Evolutionary conservation across 257 asterid species (phyloP).

Genomic region (Orobanche coerulescens): DNA sequence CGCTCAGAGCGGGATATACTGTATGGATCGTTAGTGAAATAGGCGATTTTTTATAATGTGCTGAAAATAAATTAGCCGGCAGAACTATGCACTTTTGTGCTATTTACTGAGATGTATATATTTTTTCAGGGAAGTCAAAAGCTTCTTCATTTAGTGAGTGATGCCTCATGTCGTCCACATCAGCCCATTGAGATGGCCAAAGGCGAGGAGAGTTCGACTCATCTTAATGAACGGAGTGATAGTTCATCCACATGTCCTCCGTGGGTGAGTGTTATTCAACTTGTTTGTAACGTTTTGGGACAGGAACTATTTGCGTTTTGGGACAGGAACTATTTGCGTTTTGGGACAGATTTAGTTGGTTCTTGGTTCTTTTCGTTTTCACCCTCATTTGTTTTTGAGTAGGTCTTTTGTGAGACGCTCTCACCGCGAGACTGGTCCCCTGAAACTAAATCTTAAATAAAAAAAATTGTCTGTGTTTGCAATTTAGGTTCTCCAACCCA

Average conservation of each 20-base stretch:
- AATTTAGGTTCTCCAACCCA: constrained; percentile 56
- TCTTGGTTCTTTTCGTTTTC: too few species aligned
- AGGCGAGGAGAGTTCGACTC: constrained; percentile 18
- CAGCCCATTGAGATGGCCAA: constrained; percentile 28
- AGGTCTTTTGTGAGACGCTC: too few species aligned
- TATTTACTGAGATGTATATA: neutral
- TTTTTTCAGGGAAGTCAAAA: constrained; percentile 80
- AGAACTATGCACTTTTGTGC: neutral
- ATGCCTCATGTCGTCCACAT: constrained; percentile 33
- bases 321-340: too few species aligned
- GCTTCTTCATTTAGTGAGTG: constrained; percentile 69
- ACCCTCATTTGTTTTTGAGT: too few species aligned
- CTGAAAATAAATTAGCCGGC: neutral
- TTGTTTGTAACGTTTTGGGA: neutral
- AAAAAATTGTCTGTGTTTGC: neutral
- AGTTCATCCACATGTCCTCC: constrained; percentile 27
- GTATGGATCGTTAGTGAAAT: neutral
- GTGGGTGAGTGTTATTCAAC: constrained; percentile 39
- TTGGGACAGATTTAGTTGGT: too few species aligned
- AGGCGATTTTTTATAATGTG: neutral
- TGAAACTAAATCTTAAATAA: too few species aligned
- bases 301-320: too few species aligned
- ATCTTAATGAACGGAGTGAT: constrained; percentile 24
- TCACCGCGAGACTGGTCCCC: too few species aligned
- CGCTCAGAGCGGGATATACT: too few species aligned